phyloP scores from a whole-genome alignment of 768 basidiomycete genomes.

The Suillus subalutaceus region DNA sequence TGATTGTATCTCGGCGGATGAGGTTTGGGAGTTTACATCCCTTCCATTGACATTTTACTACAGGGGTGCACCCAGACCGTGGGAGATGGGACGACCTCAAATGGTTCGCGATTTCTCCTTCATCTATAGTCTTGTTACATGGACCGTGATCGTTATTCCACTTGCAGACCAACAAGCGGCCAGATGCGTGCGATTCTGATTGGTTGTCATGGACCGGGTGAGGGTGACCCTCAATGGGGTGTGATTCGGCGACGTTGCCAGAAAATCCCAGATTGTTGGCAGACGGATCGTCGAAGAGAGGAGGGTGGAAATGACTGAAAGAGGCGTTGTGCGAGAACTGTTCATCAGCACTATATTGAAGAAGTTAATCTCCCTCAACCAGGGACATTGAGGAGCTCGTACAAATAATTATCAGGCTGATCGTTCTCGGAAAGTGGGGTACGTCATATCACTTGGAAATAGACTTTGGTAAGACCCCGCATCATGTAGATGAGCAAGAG shows the following conservation, averaged over 20 bases:
- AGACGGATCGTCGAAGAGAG: not conserved
- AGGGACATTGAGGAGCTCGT: not conserved
- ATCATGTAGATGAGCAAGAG: not conserved
- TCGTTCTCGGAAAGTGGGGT: not conserved
- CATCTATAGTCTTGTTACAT: not conserved
- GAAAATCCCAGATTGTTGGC: not conserved
- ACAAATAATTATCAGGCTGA: not conserved
- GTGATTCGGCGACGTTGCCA: not conserved
- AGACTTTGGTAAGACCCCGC: not conserved
- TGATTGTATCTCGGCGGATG: not conserved
- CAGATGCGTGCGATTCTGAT: not conserved
- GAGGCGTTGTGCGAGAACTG: not conserved
- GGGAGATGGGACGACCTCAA: not conserved
- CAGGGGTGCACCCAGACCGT: not conserved
- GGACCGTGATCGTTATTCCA: not conserved
- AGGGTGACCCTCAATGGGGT: not conserved
- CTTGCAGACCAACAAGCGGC: not conserved
- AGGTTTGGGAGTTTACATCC: accelerated
- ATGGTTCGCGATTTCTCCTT: not conserved
- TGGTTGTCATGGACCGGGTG: not conserved
- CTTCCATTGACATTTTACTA: not conserved
- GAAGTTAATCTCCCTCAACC: not conserved
- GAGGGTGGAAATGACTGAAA: not conserved
- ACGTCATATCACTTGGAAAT: not conserved
- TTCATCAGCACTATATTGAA: not conserved